Conservation (phyloP, 371 early-diverging fungal species). For the Rhizopus sp. region DNA sequence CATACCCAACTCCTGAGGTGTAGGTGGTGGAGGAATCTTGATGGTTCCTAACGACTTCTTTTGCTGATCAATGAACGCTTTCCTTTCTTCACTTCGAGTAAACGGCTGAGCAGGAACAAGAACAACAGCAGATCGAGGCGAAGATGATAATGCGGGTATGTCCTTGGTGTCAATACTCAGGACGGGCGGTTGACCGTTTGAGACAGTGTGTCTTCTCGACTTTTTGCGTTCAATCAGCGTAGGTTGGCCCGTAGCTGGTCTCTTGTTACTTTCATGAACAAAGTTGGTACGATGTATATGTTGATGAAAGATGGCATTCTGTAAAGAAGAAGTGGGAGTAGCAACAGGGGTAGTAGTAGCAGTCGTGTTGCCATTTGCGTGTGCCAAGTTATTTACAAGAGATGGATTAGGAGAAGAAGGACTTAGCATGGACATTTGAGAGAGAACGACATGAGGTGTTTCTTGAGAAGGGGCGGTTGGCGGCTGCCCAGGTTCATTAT, state of each 20-base stretch:
- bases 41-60: slow-evolving; percentile 25
- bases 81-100: slow-evolving; percentile 13
- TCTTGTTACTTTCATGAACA: slow-evolving; percentile 6
- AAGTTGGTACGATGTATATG: slow-evolving; percentile 11
- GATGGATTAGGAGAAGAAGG: slow-evolving; percentile 4
- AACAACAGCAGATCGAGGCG: slow-evolving; percentile 27
- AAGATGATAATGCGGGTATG: neutral
- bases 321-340: slow-evolving; percentile 14
- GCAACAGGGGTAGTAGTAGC: slow-evolving; percentile 9
- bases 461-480: slow-evolving; percentile 12
- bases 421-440: slow-evolving; percentile 18
- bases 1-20: slow-evolving; percentile 39
- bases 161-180: slow-evolving; percentile 29
- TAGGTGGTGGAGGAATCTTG: slow-evolving; percentile 37
- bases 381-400: neutral
- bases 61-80: slow-evolving; percentile 21
- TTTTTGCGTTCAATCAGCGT: slow-evolving; percentile 15
- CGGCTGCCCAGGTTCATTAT: slow-evolving; percentile 5
- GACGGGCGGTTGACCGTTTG: slow-evolving; percentile 20
- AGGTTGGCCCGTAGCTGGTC: neutral
- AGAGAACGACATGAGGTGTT: slow-evolving; percentile 26
- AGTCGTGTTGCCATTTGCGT: neutral
- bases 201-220: slow-evolving; percentile 29
- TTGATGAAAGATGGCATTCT: slow-evolving; percentile 29
- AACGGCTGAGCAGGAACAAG: neutral